Base-by-base conservation (phyloP, 805 yeast genomes). In the Gaillardinia entomophila region DNA sequence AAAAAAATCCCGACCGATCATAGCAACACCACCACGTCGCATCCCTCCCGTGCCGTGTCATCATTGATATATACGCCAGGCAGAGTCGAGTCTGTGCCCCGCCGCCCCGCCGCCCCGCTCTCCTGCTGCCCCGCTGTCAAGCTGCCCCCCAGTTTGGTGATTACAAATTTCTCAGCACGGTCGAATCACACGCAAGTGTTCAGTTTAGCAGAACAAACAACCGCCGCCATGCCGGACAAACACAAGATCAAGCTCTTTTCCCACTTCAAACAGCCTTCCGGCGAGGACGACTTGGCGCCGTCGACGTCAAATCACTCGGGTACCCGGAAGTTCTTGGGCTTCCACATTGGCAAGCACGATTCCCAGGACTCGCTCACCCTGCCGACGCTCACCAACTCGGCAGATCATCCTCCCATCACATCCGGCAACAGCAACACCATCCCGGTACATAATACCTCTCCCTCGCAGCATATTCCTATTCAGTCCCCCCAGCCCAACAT, bases 291-390 rank as follows among this genome's bases (percentile, higher is more conserved):
- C 26, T 43, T 55, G 32, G 43, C 55, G 6, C 58, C 57, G 6
- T 54, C 65, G 3, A 49, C 56, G 12, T 54, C 65, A 15, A 57
- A 60, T 40, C 60, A 49, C 32, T 43, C 58, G 12, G 26, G 22
- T 6, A 19, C 22, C 6, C 6, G 22, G 22, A 19, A 19, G 27
- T 62, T 65, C 33, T 45, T 65, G 18, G 70, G 70, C n/a, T 57
- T 65, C 37, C 57, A 55, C 31, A 59, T 65, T 10, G 70, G 70
- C 11, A 60, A 53, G 33, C 67, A 62, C 45, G 71, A 65, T 27
- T 60, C 68, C 3, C 46, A 41, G 27, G 70, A 65, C 6, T 49
- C 58, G 19, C 44, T 63, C 22, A 38, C 60, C 6, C 50, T 60
- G 12, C 70, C 71, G 12, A 53, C 61, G 0, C 40, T 54, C 27